A percentile compares a stretch with the other conserved stretches of the same genome.
Conservation (phyloP, 495 filamentous ascomycete genomes). For the Penicillium coprophilum region DNA sequence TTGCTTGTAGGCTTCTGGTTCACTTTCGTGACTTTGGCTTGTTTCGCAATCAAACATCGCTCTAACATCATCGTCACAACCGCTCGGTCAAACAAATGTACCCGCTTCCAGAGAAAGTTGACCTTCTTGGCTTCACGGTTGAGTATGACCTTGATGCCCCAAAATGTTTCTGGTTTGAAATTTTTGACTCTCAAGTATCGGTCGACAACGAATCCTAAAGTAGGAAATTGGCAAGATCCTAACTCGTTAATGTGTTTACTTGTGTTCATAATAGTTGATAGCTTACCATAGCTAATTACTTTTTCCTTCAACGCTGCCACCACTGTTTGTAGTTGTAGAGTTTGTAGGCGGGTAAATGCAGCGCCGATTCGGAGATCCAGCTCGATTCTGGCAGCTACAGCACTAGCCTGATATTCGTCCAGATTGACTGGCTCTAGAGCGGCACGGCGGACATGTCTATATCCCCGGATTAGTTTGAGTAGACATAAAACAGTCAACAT, state of each 20-base stretch:
- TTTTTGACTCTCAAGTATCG: constrained; percentile 89
- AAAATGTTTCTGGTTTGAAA: constrained; percentile 90
- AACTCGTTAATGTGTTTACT: constrained; percentile 22
- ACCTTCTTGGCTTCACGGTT: constrained; percentile 75
- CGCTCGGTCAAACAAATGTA: constrained; percentile 84
- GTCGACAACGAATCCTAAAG: constrained; percentile 94
- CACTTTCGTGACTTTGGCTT: constrained; percentile 77
- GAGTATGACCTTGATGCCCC: constrained; percentile 84
- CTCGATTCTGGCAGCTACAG: constrained; percentile 87
- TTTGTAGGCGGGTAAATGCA: constrained; percentile 88
- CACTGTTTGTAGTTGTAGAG: constrained; percentile 67
- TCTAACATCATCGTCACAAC: constrained; percentile 81
- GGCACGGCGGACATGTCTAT: constrained; percentile 76
- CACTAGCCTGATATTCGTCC: constrained; percentile 83
- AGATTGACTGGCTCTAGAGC: constrained; percentile 72
- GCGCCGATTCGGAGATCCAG: constrained; percentile 88
- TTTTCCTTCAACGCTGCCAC: constrained; percentile 59
- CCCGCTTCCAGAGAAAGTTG: constrained; percentile 79
- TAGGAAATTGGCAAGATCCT: constrained; percentile 97
- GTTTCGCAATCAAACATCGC: constrained; percentile 73
- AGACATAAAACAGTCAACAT: background rate
- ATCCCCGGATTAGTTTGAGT: background rate
- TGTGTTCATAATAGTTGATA: background rate
- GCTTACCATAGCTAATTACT: constrained; percentile 81
- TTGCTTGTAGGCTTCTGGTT: constrained; percentile 89